These are phyloP conservation scores for Umbelopsis isabellina DNA, from an alignment of 192 early-diverging fungal genomes.

Conservation along the genomic window DNA sequence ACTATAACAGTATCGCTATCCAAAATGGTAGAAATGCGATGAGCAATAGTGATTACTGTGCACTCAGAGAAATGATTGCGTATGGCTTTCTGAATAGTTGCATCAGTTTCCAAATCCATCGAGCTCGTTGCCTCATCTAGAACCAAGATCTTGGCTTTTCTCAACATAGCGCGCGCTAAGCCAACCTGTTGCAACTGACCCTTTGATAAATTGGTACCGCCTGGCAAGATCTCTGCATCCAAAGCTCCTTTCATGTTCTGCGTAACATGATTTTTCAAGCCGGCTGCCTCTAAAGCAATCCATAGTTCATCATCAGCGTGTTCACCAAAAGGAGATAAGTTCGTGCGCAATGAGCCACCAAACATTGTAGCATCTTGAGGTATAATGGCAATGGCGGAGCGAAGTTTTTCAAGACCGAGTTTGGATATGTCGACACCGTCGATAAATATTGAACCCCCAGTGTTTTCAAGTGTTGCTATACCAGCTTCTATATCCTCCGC, in stretches of 20 bases:
- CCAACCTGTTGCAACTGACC: slow-evolving; percentile 67
- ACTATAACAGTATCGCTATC: slow-evolving; percentile 60
- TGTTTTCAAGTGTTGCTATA: neutral
- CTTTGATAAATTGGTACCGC: slow-evolving; percentile 60
- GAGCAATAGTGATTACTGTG: slow-evolving; percentile 70
- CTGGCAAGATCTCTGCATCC: slow-evolving; percentile 41
- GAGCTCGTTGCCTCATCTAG: slow-evolving; percentile 70
- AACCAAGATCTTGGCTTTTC: slow-evolving; percentile 58
- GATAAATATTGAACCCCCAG: slow-evolving; percentile 1
- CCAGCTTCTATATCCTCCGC: neutral
- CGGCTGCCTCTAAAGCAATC: slow-evolving; percentile 23
- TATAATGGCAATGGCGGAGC: slow-evolving; percentile 19
- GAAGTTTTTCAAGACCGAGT: slow-evolving; percentile 11
- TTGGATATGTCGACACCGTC: slow-evolving; percentile 1
- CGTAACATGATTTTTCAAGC: slow-evolving; percentile 18
- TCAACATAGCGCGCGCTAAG: slow-evolving; percentile 62
- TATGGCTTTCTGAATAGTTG: slow-evolving; percentile 53
- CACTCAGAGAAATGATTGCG: slow-evolving; percentile 51
- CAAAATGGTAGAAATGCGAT: slow-evolving; percentile 58
- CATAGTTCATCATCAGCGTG: slow-evolving; percentile 57
- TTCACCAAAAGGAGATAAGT: slow-evolving; percentile 81
- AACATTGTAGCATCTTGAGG: slow-evolving; percentile 25
- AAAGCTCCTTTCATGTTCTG: slow-evolving; percentile 34
- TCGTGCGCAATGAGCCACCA: slow-evolving; percentile 51
- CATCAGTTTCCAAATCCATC: slow-evolving; percentile 54